Evolutionary conservation across 139 green algal genomes (phyloP), one percentile per base, ranked within the genome.

Genomic region (Penium margaritaceum): DNA sequence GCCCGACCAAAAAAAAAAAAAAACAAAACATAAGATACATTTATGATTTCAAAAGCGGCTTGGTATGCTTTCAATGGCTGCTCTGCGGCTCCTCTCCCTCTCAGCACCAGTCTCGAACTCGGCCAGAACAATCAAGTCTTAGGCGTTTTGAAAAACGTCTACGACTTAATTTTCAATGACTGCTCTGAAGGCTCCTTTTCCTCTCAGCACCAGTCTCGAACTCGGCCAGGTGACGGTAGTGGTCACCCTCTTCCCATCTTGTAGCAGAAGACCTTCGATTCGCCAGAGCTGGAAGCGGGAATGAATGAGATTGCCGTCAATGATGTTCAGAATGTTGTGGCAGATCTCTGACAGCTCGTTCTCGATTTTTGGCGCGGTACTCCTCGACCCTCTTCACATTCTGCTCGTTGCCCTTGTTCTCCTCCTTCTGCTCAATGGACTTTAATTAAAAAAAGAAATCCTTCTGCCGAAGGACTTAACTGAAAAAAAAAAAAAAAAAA

Each of bases 241-340:
- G 87, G 41, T 87, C 82, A 38, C 82, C 82, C 70, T 87, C 83
- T n/a, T n/a, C n/a, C n/a, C 82, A 87, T 87, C 34, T 87, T 87
- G 27, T 78, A 34, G 55, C 87, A 87, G 61, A 87, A 87, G 24
- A 87, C 82, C 70, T 84, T 84, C 15, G 78, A 81, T 70, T 87
- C 82, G 27, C 58, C 80, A 24, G 68, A 66, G 14, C 47, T 70
- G 2, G 68, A 75, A 27, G 74, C 80, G 17, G 81, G 65, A 29
- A 87, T 76, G 17, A 87, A 87, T 76, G 17, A 87, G 72, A 35
- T 84, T 46, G 5, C 68, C n/a, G 24, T 87, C 76, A n/a, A 87
- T 38, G 34, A 87, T 66, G 41, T 67, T 38, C 5, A 87, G 55
- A 34, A 87, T 84, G 44, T 69, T 54, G 12, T 76, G 38, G 65